Percentiles rank a stretch among this genome's conserved stretches.
These are phyloP conservation scores for Penicillium malachiteum DNA, from an alignment of 495 filamentous ascomycete genomes.

Conservation along the genomic window DNA sequence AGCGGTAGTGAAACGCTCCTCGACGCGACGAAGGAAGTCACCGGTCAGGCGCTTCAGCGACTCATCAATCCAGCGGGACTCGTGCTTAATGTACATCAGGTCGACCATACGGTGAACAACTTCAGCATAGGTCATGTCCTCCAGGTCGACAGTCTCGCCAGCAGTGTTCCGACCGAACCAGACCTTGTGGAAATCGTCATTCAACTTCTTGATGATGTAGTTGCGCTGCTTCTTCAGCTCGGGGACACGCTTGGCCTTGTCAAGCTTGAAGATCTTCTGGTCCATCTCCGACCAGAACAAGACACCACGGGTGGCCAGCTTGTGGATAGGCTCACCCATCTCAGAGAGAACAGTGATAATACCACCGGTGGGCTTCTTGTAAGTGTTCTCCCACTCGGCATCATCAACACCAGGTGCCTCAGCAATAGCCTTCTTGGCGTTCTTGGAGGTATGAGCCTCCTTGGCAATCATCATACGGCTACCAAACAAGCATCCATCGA, in stretches of 20 bases:
- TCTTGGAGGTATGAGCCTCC: constrained; percentile 88
- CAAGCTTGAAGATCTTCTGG: constrained; percentile 91
- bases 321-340: constrained; percentile 99
- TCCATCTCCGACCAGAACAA: constrained; percentile 98
- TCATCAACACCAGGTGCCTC: constrained; percentile 89
- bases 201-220: constrained; percentile 96
- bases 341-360: constrained; percentile 97
- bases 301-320: constrained; percentile 92
- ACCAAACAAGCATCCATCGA: constrained; percentile 48
- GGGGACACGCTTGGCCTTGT: constrained; percentile 88
- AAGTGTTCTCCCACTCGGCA: constrained; percentile 92
- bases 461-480: constrained; percentile 52
- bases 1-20: constrained; percentile 78
- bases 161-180: constrained; percentile 93
- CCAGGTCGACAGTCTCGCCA: constrained; percentile 78
- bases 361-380: constrained; percentile 86
- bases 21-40: constrained; percentile 93
- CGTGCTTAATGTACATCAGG: constrained; percentile 92
- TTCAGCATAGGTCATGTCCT: constrained; percentile 97
- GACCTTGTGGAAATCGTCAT: constrained; percentile 97
- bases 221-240: constrained; percentile 90
- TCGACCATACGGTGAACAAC: constrained; percentile 93
- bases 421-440: constrained; percentile 92
- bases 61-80: constrained; percentile 89
- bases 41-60: constrained; percentile 78